phyloP scores from a whole-genome alignment of 139 green algal species.

The Chlorella sp. region DNA sequence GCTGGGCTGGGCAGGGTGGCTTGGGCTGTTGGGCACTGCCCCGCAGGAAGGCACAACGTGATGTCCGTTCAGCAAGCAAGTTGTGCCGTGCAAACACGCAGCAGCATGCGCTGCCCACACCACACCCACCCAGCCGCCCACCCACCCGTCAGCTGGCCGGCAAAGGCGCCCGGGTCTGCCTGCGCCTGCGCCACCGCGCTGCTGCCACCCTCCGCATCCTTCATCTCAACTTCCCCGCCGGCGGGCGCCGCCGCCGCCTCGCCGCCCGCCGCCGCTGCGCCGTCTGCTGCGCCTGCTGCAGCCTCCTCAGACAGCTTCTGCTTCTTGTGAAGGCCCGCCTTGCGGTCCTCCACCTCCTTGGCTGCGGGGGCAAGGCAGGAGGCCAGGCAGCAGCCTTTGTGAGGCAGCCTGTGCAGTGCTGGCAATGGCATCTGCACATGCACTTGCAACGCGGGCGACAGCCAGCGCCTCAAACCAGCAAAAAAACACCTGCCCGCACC shows the following conservation, averaged over 20 bases:
- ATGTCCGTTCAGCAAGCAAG: too few relatives aligned
- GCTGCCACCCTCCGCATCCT: conserved; percentile 49
- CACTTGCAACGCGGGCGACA: too few relatives aligned
- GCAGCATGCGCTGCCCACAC: background rate
- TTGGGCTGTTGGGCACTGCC: too few relatives aligned
- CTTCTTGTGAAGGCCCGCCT: conserved; percentile 45
- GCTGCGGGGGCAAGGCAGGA: conserved; percentile 7
- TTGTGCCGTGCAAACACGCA: too few relatives aligned
- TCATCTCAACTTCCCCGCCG: conserved; percentile 65
- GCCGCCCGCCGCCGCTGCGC: background rate
- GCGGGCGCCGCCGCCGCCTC: conserved; percentile 13
- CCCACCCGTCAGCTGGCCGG: conserved; percentile 16
- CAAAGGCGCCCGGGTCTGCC: conserved; percentile 2
- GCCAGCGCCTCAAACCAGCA: too few relatives aligned
- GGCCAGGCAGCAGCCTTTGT: too few relatives aligned
- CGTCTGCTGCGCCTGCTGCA: conserved; percentile 8
- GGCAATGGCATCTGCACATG: too few relatives aligned
- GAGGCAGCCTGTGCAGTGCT: too few relatives aligned
- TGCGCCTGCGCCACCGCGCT: background rate
- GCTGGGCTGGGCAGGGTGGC: too few relatives aligned
- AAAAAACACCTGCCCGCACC: background rate
- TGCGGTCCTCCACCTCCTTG: conserved; percentile 61
- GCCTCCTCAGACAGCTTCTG: conserved; percentile 45
- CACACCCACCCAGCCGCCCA: background rate
- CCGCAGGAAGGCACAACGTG: too few relatives aligned